These are phyloP conservation scores for Marsdenia floribunda DNA, from an alignment of 257 asterid genomes.

Conservation along the genomic window DNA sequence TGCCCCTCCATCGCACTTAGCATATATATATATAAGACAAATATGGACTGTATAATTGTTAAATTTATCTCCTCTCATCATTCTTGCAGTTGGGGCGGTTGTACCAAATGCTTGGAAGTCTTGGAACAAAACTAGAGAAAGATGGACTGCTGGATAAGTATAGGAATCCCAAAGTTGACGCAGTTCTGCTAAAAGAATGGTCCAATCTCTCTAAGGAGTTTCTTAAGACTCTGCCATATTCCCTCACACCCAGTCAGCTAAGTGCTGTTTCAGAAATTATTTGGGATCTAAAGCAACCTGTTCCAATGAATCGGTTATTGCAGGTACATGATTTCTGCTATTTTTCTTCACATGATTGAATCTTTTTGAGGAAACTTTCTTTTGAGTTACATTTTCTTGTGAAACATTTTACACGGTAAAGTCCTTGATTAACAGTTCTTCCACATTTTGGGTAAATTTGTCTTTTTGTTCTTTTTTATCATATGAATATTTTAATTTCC, in stretches of 20 bases:
- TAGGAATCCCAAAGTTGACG: conserved; percentile 54
- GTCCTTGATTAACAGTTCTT: neutral
- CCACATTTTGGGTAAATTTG: neutral
- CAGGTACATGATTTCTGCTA: conserved; percentile 50
- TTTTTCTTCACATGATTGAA: neutral
- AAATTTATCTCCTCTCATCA: neutral
- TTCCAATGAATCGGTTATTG: conserved; percentile 88
- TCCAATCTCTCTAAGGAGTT: conserved; percentile 55
- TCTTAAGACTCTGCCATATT: conserved; percentile 74
- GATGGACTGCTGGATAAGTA: conserved; percentile 69
- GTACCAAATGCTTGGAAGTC: conserved; percentile 93
- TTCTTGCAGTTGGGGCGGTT: conserved; percentile 65
- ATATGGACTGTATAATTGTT: neutral
- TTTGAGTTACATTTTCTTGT: neutral
- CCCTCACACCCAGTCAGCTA: conserved; percentile 80
- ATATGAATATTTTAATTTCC: neutral
- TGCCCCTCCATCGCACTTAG: neutral
- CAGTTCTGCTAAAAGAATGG: conserved; percentile 60
- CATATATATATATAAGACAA: neutral
- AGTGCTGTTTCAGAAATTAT: conserved; percentile 82
- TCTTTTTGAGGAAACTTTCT: neutral
- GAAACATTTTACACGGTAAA: neutral
- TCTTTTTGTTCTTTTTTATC: neutral
- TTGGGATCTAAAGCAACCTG: conserved; percentile 87
- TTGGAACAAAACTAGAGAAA: conserved; percentile 67